phyloP scores from a whole-genome alignment of 345 rosid genomes.

The Odontarrhena argentea region DNA sequence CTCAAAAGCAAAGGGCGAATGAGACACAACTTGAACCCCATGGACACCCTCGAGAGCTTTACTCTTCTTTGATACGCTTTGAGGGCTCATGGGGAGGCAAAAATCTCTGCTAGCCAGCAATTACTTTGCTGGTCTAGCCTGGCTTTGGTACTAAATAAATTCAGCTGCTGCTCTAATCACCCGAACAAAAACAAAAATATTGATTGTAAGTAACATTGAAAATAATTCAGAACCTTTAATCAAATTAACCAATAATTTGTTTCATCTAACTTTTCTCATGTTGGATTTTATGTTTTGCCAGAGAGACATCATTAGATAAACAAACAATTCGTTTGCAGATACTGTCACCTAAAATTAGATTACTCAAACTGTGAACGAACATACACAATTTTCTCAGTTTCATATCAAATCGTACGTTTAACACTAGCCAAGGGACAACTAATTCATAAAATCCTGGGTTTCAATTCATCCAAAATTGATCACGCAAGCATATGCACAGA shows the following conservation, averaged over 20 bases:
- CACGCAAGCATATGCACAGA: slow-evolving; percentile 23
- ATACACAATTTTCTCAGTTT: slow-evolving; percentile 8
- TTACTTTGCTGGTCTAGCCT: slow-evolving; percentile 57
- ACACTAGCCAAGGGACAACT: not conserved
- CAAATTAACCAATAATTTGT: slow-evolving; percentile 3
- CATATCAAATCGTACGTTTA: not conserved
- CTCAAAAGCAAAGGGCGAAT: slow-evolving; percentile 63
- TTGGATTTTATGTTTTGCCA: slow-evolving; percentile 1
- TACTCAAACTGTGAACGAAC: not conserved
- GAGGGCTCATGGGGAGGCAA: slow-evolving; percentile 53
- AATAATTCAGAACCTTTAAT: not conserved
- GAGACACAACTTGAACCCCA: slow-evolving; percentile 78
- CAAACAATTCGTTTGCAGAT: slow-evolving; percentile 2
- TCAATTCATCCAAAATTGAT: not conserved
- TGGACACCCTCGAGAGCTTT: slow-evolving; percentile 70
- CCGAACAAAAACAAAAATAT: slow-evolving; percentile 12
- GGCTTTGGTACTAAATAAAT: not conserved
- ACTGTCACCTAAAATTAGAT: slow-evolving; percentile 25
- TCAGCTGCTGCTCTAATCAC: slow-evolving; percentile 26
- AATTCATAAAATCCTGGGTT: not conserved
- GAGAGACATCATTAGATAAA: not conserved
- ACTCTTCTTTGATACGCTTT: slow-evolving; percentile 44
- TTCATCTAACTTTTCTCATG: not conserved
- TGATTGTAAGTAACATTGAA: not conserved
- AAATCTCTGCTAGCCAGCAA: slow-evolving; percentile 59